Conservation (phyloP, 495 filamentous ascomycete genomes). For the Annulohypoxylon moriforme region DNA sequence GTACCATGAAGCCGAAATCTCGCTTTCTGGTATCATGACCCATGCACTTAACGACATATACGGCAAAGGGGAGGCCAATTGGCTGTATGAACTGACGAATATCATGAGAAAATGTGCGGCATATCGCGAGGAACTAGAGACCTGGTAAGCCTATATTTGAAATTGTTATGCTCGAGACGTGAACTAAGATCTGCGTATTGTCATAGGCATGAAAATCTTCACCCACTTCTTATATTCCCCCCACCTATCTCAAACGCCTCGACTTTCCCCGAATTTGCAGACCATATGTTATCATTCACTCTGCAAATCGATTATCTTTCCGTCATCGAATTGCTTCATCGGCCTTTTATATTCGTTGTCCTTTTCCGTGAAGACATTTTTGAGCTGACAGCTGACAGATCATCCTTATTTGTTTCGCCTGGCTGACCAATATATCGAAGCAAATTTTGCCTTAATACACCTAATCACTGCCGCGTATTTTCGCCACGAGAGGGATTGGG, state of each 20-base stretch:
- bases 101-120: not conserved
- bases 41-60: conserved; percentile 28
- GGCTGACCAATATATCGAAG: not conserved
- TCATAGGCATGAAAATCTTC: not conserved
- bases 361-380: not conserved
- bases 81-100: not conserved
- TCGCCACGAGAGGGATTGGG: conserved; percentile 5
- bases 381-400: not conserved
- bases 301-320: not conserved
- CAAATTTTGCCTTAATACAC: not conserved
- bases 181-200: not conserved
- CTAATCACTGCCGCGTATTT: not conserved
- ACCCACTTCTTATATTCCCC: not conserved
- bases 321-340: conserved; percentile 1
- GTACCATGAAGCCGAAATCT: conserved; percentile 48
- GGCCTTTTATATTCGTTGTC: not conserved
- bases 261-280: not conserved
- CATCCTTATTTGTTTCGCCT: not conserved
- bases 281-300: not conserved
- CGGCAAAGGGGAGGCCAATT: not conserved
- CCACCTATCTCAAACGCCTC: not conserved
- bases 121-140: not conserved
- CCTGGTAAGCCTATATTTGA: conserved; percentile 2
- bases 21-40: conserved; percentile 44
- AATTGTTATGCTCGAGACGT: not conserved